Conservation (phyloP, 148 eudicot species). For the Fagopyrum tataricum region DNA sequence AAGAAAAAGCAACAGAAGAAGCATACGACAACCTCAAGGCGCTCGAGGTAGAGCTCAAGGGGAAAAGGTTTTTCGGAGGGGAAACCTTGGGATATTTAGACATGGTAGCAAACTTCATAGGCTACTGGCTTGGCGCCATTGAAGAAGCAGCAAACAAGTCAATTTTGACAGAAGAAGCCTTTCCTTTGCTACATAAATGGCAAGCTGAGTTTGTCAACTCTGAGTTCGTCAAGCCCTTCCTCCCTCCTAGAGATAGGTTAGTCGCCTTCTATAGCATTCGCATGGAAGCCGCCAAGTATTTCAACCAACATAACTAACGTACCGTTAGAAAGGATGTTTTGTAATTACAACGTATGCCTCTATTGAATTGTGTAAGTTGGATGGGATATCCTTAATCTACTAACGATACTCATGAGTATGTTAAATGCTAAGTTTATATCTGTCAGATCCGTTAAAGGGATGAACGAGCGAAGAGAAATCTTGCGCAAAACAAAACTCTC, state of each 20-base stretch:
- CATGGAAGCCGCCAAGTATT: constrained; percentile 1
- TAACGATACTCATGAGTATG: too few relatives aligned
- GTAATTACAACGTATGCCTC: too few relatives aligned
- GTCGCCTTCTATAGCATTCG: constrained; percentile 6
- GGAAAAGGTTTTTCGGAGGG: constrained; percentile 23
- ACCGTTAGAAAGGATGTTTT: too few relatives aligned
- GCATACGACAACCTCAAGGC: constrained; percentile 5
- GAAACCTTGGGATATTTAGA: constrained; percentile 22
- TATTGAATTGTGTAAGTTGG: too few relatives aligned
- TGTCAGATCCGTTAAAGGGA: too few relatives aligned
- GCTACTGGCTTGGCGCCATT: not conserved
- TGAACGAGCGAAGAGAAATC: too few relatives aligned
- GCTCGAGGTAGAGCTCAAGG: constrained; percentile 22
- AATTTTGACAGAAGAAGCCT: constrained; percentile 1
- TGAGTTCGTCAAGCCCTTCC: not conserved
- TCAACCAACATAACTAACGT: not conserved
- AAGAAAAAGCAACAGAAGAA: constrained; percentile 9
- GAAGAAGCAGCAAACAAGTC: constrained; percentile 14
- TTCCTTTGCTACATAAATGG: not conserved
- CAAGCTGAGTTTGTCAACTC: constrained; percentile 3
- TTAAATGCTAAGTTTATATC: too few relatives aligned
- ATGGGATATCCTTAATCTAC: too few relatives aligned
- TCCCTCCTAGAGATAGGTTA: constrained; percentile 3
- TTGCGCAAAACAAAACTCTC: too few relatives aligned
- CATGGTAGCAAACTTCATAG: constrained; percentile 17